Evolutionary conservation across 306 rosid species (phyloP), one percentile per base, ranked within the genome.

Genomic region (Adenanthera pavonina): DNA sequence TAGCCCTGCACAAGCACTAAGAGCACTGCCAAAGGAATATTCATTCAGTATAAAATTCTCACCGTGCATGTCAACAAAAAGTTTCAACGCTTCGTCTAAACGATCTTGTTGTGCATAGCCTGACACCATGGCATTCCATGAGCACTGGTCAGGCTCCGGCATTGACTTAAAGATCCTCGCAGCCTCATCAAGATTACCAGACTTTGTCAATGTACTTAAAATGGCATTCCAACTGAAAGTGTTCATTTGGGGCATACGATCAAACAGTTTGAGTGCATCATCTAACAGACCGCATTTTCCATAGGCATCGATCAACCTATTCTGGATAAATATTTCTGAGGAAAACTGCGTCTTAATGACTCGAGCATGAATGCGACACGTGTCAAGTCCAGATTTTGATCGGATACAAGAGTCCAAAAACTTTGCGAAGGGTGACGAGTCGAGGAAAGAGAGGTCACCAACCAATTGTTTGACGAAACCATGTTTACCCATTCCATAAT

Each of bases 1-100:
- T 76, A 82, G 78, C 49, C 92, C 92, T 15, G 92, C 85, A 84
- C 92, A 89, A 48, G 90, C 88, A 74, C 87, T 84, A 34, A 89
- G 90, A 72, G 79, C 87, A 80, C 89, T 89, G 1, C 92, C 89
- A 82, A 89, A 86, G 0, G 92, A 84, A 72, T 82, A 89, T 75
- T 86, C 88, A 9, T 84, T 89, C 33, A 82, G 84, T 16, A 86
- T 73, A 84, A 89, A 89, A 80, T 84, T 77, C 68, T 79, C 92
- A 9, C 78, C 0, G 65, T 89, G 88, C 92, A 85, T 89, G 46
- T 72, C 69, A 82, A 76, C 77, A 52, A 86, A 80, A 54, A 84
- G 85, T 20, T 61, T 76, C 87, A 89, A 60, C 2, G 92, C 90
- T 20, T 86, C 88, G 43, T 80, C 85, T 53, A 82, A 86, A 0